Percentiles rank a stretch among this genome's conserved stretches.
Conservation (phyloP, 495 filamentous ascomycete genomes). For the Neurospora sp. region DNA sequence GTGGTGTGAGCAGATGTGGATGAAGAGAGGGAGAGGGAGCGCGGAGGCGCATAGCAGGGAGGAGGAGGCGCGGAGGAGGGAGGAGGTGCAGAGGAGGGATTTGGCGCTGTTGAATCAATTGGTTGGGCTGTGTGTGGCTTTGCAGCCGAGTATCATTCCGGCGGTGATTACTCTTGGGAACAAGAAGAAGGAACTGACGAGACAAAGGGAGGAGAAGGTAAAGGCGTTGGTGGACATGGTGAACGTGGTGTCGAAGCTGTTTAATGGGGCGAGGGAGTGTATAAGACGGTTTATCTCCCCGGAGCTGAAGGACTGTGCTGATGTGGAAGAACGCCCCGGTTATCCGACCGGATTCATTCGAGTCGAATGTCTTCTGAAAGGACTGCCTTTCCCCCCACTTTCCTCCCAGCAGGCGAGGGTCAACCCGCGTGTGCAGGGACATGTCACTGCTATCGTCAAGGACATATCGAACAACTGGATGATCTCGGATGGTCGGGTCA, state of each 20-base stretch:
- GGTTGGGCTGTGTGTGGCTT: not conserved
- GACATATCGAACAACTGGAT: constrained; percentile 33
- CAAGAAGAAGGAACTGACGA: not conserved
- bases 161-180: not conserved
- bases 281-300: not conserved
- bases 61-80: not conserved
- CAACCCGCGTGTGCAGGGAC: constrained; percentile 16
- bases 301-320: not conserved
- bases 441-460: constrained; percentile 22
- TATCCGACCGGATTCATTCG: not conserved
- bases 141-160: not conserved
- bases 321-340: not conserved
- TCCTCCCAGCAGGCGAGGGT: not conserved
- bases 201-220: not conserved
- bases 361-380: not conserved
- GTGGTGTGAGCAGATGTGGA: constrained; percentile 6
- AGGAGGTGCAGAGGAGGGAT: not conserved
- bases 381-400: not conserved
- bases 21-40: not conserved
- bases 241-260: not conserved
- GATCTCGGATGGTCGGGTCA: constrained; percentile 18
- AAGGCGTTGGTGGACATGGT: not conserved
- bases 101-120: not conserved
- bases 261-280: not conserved
- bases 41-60: not conserved